Conservation (phyloP, 352 stramenopile species). For the Phytophthora idaei region DNA sequence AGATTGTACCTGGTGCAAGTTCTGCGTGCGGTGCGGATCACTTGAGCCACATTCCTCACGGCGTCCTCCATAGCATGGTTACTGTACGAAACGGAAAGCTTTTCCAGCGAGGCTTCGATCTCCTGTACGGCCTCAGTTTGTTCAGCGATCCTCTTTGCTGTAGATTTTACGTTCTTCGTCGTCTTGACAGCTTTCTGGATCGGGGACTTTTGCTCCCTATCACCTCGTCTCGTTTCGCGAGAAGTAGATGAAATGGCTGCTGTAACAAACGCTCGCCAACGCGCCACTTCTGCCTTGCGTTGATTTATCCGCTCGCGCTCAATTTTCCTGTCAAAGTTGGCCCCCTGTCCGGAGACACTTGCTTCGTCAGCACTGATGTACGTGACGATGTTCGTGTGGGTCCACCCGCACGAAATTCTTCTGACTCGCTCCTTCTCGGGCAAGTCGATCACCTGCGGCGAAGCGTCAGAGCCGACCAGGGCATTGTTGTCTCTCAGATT, state of each 20-base stretch:
- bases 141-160: not conserved
- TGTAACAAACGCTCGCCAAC: conserved; percentile 30
- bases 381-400: conserved; percentile 68
- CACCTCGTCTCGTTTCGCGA: conserved; percentile 4
- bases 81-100: conserved; percentile 15
- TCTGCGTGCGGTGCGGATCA: conserved; percentile 4
- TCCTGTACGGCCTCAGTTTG: not conserved
- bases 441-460: conserved; percentile 37
- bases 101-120: conserved; percentile 1
- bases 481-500: conserved; percentile 56
- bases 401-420: conserved; percentile 68
- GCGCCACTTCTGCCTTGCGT: conserved; percentile 32
- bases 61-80: conserved; percentile 21
- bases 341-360: conserved; percentile 24
- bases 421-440: conserved; percentile 45
- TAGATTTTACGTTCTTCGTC: not conserved
- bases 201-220: not conserved
- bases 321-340: conserved; percentile 39
- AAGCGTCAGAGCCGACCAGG: conserved; percentile 43
- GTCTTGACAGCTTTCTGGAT: conserved; percentile 3
- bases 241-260: conserved; percentile 7
- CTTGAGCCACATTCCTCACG: conserved; percentile 12
- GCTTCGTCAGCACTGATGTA: conserved; percentile 30
- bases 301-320: conserved; percentile 32
- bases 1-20: conserved; percentile 18